phyloP scores from a whole-genome alignment of 345 rosid genomes.

The Rubroshorea leprosula region DNA sequence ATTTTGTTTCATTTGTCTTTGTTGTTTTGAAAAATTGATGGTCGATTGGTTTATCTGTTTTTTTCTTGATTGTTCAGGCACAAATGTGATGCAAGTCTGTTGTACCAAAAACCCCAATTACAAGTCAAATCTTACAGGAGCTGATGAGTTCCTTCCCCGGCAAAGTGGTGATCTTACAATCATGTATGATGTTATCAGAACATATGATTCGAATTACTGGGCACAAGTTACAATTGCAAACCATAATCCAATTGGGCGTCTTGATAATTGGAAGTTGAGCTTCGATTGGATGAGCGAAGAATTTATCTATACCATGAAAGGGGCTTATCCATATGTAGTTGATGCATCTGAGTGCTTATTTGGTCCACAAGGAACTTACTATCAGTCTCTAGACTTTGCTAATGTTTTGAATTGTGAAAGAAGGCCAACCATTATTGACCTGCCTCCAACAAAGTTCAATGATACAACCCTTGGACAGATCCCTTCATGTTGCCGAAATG shows the following conservation, averaged over 20 bases:
- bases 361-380: slow-evolving; percentile 60
- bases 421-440: slow-evolving; percentile 76
- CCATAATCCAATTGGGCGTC: slow-evolving; percentile 86
- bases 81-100: slow-evolving; percentile 56
- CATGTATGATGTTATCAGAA: slow-evolving; percentile 79
- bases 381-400: slow-evolving; percentile 52
- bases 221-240: slow-evolving; percentile 75
- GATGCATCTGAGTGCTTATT: slow-evolving; percentile 80
- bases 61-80: slow-evolving; percentile 35
- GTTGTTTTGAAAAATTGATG: slow-evolving; percentile 6
- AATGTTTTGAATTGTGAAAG: slow-evolving; percentile 74
- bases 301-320: slow-evolving; percentile 74
- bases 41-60: neutral
- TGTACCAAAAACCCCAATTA: slow-evolving; percentile 51
- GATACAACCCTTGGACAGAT: slow-evolving; percentile 60
- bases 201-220: slow-evolving; percentile 76
- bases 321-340: slow-evolving; percentile 76
- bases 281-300: slow-evolving; percentile 92
- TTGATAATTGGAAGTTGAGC: slow-evolving; percentile 92
- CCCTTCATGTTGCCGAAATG: slow-evolving; percentile 84
- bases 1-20: neutral
- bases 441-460: slow-evolving; percentile 81
- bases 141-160: slow-evolving; percentile 60
- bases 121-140: slow-evolving; percentile 52
- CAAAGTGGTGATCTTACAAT: slow-evolving; percentile 85